These are phyloP conservation scores for Periconia sp. DNA, from an alignment of 2,329 filamentous ascomycete genomes.

Conservation along the genomic window DNA sequence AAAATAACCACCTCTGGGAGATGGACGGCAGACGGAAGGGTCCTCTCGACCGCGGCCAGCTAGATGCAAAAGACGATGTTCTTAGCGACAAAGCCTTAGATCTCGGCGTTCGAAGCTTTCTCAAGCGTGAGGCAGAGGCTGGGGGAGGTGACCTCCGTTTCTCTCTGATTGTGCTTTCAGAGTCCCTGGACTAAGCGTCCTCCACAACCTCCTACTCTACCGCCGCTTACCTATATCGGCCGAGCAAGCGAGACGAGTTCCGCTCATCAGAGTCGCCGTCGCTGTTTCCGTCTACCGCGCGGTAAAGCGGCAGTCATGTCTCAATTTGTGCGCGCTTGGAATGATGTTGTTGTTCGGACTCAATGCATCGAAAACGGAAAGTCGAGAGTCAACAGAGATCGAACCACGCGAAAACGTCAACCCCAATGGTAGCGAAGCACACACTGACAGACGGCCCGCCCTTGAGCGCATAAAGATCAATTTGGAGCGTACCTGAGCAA, in stretches of 20 bases:
- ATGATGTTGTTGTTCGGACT: background rate
- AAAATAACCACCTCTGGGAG: constrained; percentile 76
- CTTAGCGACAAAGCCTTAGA: constrained; percentile 74
- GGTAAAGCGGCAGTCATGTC: constrained; percentile 13
- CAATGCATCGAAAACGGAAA: constrained; percentile 6
- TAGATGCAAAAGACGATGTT: constrained; percentile 55
- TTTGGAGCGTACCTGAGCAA: too few species aligned
- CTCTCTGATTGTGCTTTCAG: constrained; percentile 66
- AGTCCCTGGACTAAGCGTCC: constrained; percentile 56
- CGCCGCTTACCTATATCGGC: too few species aligned
- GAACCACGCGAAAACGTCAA: too few species aligned
- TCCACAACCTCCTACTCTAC: too few species aligned
- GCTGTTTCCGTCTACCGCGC: constrained; percentile 13
- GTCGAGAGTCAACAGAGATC: too few species aligned
- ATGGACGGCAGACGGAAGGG: constrained; percentile 77
- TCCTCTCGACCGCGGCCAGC: constrained; percentile 66
- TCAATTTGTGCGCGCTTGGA: constrained; percentile 4
- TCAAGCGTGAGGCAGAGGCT: constrained; percentile 62
- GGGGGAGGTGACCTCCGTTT: constrained; percentile 67
- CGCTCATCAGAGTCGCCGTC: too few species aligned
- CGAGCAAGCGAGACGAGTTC: too few species aligned
- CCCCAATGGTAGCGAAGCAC: too few species aligned
- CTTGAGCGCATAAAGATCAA: too few species aligned
- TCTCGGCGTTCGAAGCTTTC: constrained; percentile 68
- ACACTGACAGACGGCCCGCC: too few species aligned